phyloP scores from a whole-genome alignment of 2,329 filamentous ascomycete species.

The Celoporthe dispersa region DNA sequence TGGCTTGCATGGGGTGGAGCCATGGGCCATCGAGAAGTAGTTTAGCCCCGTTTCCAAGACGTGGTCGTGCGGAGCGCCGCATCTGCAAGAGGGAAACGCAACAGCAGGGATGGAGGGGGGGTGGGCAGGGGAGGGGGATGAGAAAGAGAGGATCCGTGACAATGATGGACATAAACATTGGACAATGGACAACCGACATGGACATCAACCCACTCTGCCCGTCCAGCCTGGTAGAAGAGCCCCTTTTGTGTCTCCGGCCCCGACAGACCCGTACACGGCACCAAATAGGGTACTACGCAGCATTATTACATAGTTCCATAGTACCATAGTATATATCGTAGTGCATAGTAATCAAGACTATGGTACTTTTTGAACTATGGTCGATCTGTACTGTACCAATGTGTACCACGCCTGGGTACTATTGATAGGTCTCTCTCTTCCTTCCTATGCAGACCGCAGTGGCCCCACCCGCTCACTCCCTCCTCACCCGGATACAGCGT shows the following conservation, averaged over 20 bases:
- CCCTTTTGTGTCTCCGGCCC: not conserved
- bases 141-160: not conserved
- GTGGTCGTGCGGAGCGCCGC: constrained; percentile 7
- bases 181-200: not conserved
- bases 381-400: too few relatives aligned
- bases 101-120: constrained; percentile 7
- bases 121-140: not conserved
- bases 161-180: constrained; percentile 2
- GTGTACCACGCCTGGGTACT: not conserved
- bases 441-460: not conserved
- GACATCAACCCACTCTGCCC: not conserved
- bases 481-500: not conserved
- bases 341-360: not conserved
- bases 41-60: constrained; percentile 12
- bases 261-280: constrained; percentile 3
- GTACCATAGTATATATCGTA: not conserved
- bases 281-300: not conserved
- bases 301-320: not conserved
- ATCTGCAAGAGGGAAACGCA: constrained; percentile 12
- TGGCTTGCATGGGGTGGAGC: constrained; percentile 6
- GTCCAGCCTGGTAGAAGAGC: not conserved
- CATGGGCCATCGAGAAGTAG: not conserved
- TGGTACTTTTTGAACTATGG: not conserved
- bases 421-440: not conserved
- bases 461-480: not conserved